phyloP scores from a whole-genome alignment of 2,329 filamentous ascomycete genomes.

The Camptophora hylomeconis region DNA sequence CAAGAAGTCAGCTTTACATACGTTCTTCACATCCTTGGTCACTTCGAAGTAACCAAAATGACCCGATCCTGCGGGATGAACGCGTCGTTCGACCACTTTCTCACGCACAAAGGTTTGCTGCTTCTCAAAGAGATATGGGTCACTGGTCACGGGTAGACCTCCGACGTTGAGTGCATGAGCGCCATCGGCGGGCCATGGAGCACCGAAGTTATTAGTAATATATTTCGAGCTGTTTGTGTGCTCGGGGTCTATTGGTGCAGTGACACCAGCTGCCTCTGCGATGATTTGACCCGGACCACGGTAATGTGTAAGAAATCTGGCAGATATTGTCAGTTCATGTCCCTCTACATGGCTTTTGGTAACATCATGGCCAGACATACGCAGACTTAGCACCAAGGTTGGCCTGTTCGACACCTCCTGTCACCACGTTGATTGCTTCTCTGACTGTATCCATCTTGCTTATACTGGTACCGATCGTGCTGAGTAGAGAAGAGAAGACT shows the following conservation, averaged over 20 bases:
- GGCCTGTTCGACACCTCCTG: too few relatives aligned
- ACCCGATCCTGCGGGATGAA: constrained; percentile 11
- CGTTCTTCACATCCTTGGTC: constrained; percentile 15
- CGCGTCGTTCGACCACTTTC: neutral
- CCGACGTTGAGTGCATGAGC: constrained; percentile 1
- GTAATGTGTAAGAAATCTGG: constrained; percentile 2
- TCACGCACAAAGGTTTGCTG: constrained; percentile 2
- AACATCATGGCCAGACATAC: too few relatives aligned
- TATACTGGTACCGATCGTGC: too few relatives aligned
- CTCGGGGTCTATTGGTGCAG: constrained; percentile 40
- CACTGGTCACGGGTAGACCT: constrained; percentile 1
- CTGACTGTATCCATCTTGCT: too few relatives aligned
- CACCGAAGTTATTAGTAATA: constrained; percentile 1
- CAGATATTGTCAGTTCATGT: too few relatives aligned
- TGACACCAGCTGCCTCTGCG: constrained; percentile 62
- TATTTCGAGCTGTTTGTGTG: neutral
- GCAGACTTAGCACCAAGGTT: too few relatives aligned
- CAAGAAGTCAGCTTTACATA: constrained; percentile 27
- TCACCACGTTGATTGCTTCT: too few relatives aligned
- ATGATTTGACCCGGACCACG: constrained; percentile 54
- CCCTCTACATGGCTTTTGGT: too few relatives aligned
- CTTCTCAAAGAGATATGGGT: constrained; percentile 3
- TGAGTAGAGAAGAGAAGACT: too few relatives aligned
- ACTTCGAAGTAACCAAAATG: constrained; percentile 20
- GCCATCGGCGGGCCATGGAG: constrained; percentile 1